phyloP scores from a whole-genome alignment of 768 basidiomycete genomes.

The Suillus plorans region DNA sequence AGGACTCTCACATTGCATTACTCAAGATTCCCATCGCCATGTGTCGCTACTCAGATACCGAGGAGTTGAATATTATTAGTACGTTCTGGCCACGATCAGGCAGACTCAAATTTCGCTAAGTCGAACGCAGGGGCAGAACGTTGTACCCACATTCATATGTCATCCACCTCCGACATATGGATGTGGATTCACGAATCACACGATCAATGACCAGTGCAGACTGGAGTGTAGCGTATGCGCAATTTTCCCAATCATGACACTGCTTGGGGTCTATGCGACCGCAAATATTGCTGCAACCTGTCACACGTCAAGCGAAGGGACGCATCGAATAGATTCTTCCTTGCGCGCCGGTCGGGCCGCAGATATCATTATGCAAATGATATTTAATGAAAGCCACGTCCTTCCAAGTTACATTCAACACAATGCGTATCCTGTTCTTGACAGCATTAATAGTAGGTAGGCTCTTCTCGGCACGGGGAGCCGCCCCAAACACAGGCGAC shows the following conservation, averaged over 20 bases:
- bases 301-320: not conserved
- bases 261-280: not conserved
- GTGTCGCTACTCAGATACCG: not conserved
- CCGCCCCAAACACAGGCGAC: not conserved
- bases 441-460: not conserved
- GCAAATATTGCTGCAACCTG: not conserved
- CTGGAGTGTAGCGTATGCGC: not conserved
- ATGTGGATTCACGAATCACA: not conserved
- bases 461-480: not conserved
- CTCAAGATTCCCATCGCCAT: not conserved
- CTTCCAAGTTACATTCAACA: not conserved
- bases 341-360: not conserved
- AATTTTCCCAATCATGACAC: not conserved
- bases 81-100: not conserved
- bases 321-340: not conserved
- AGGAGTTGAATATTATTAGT: not conserved
- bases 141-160: not conserved
- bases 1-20: not conserved
- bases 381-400: not conserved
- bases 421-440: not conserved
- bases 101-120: not conserved
- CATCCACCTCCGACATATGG: no score
- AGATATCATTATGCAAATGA: not conserved
- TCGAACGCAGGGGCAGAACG: not conserved
- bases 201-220: not conserved